Evolutionary conservation across 345 rosid species (phyloP).

Genomic region (Pseudoturritis turrita): DNA sequence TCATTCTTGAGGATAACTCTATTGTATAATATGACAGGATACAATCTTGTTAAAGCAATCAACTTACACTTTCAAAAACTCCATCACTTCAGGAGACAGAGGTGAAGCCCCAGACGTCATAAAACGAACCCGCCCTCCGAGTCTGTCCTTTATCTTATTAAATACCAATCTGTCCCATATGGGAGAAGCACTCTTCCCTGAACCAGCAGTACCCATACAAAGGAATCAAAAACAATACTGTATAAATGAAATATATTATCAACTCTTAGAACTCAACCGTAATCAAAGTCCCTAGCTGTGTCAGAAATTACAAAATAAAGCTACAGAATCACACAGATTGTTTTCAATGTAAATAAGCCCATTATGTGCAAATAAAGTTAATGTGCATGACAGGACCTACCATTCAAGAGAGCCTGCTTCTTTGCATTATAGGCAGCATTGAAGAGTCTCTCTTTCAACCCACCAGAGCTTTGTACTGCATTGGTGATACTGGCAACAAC

Average conservation of each 20-base stretch:
- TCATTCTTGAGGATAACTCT: background rate
- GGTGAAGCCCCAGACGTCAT: slow-evolving; percentile 94
- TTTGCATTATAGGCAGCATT: slow-evolving; percentile 95
- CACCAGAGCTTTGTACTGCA: slow-evolving; percentile 86
- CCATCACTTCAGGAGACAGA: slow-evolving; percentile 93
- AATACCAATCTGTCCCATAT: slow-evolving; percentile 98
- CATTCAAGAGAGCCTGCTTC: slow-evolving; percentile 85
- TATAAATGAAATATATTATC: background rate
- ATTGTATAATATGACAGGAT: background rate
- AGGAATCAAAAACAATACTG: slow-evolving; percentile 1
- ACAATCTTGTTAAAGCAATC: background rate
- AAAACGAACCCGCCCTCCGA: slow-evolving; percentile 89
- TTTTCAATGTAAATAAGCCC: background rate
- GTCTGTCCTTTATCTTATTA: slow-evolving; percentile 83
- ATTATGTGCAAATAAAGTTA: background rate
- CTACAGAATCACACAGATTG: background rate
- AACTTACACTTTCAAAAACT: slow-evolving; percentile 84
- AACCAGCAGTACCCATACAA: slow-evolving; percentile 11
- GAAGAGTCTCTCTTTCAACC: slow-evolving; percentile 71
- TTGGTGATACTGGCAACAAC: slow-evolving; percentile 59
- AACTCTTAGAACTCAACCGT: background rate
- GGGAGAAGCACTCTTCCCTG: slow-evolving; percentile 92
- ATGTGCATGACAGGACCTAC: slow-evolving; percentile 34
- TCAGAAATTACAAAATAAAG: background rate
- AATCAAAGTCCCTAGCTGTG: background rate